Percentiles rank a stretch among this genome's conserved stretches.
phyloP scores from a whole-genome alignment of 1,284 basidiomycete genomes.

The Ganoderma multipileum region DNA sequence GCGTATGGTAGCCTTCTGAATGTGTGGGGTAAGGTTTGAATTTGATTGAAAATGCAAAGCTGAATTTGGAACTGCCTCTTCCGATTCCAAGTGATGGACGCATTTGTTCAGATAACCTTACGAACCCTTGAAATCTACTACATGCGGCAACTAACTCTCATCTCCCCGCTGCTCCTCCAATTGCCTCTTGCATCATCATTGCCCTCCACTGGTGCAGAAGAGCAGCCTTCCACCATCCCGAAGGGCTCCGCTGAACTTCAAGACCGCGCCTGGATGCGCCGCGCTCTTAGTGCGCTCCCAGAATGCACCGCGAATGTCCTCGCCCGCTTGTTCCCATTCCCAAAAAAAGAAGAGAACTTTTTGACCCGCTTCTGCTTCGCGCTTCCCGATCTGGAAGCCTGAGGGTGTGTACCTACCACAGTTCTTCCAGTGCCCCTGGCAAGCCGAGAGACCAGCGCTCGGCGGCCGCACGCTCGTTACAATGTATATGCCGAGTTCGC shows the following conservation, averaged over 20 bases:
- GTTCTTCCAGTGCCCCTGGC: conserved; percentile 1
- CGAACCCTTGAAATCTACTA: not conserved
- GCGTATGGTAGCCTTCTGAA: not conserved
- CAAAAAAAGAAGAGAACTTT: not conserved
- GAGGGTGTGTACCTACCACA: not conserved
- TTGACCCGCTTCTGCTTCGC: not conserved
- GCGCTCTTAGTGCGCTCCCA: not conserved
- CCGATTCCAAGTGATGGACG: not conserved
- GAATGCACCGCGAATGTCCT: not conserved
- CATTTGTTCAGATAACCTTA: conserved; percentile 1
- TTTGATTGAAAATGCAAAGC: conserved; percentile 3
- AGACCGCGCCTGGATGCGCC: not conserved
- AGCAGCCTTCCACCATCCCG: not conserved
- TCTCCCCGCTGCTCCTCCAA: not conserved
- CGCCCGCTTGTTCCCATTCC: not conserved
- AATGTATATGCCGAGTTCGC: not conserved
- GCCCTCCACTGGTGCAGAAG: not conserved
- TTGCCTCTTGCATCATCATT: not conserved
- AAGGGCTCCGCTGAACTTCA: not conserved
- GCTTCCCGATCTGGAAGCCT: not conserved
- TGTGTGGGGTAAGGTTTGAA: conserved; percentile 2
- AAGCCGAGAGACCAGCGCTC: not conserved
- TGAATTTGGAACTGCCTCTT: not conserved
- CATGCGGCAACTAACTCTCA: not conserved
- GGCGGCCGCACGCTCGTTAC: not conserved